Evolutionary conservation across 78 protist species (phyloP), one percentile per base, ranked within the genome.

Genomic region (Kipferlia bialata): DNA sequence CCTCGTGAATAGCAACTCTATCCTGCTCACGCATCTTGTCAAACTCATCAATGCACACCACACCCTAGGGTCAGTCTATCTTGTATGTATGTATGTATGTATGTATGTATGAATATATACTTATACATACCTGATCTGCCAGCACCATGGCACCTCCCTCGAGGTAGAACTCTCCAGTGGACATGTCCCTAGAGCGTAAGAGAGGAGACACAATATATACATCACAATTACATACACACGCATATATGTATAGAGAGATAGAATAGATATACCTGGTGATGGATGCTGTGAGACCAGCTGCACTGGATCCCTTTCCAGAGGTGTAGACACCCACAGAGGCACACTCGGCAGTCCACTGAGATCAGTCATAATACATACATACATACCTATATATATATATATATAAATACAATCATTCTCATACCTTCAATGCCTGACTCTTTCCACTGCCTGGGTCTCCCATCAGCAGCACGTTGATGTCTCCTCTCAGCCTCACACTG

Each of bases 371-470:
- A n/a, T n/a, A n/a, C n/a, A n/a, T n/a, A n/a, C n/a, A n/a, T n/a
- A n/a, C n/a, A n/a, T n/a, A n/a, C n/a, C n/a, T n/a, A n/a, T n/a
- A n/a, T n/a, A n/a, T n/a, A n/a, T n/a, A n/a, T n/a, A n/a, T n/a
- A n/a, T n/a, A n/a, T n/a, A n/a, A n/a, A n/a, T n/a, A n/a, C n/a
- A n/a, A n/a, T n/a, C n/a, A n/a, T n/a, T n/a, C n/a, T n/a, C n/a
- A n/a, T n/a, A n/a, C n/a, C n/a, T 94, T 94, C 39, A 94, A 82
- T 18, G 94, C 28, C 76, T 97, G 99, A 2, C 88, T 75, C 75
- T 97, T 97, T 0, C 97, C 98, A 0, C 97, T 92, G 32, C 97
- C 92, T 0, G 99, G 99, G 67, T 97, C 99, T n/a, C 99, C 99
- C 15, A 97, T 65, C 34, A 97, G 80, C n/a, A 95, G 86, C 2